phyloP scores from a whole-genome alignment of 495 filamentous ascomycete species.

The Xylaria palmicola region DNA sequence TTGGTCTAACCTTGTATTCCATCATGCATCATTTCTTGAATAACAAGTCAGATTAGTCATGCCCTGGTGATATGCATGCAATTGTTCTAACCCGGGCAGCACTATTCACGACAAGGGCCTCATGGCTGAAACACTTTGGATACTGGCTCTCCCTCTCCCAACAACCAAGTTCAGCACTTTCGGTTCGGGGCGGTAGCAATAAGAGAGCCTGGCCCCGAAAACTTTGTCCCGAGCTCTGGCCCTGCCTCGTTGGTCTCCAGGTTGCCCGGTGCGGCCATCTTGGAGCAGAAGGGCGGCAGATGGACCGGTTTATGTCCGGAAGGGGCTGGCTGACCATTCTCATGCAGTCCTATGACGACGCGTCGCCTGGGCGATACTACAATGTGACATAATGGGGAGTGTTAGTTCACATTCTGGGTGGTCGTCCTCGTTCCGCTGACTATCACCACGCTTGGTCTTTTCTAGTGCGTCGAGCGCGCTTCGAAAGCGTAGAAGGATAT shows the following conservation, averaged over 20 bases:
- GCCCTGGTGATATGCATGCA: neutral
- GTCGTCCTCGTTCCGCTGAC: constrained; percentile 46
- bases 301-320: constrained; percentile 53
- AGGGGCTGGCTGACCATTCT: constrained; percentile 51
- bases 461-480: constrained; percentile 48
- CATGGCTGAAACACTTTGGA: constrained; percentile 45
- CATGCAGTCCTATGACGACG: constrained; percentile 53
- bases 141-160: constrained; percentile 46
- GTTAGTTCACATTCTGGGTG: constrained; percentile 59
- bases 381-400: constrained; percentile 49
- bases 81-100: neutral
- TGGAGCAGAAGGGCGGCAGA: constrained; percentile 5
- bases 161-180: constrained; percentile 26
- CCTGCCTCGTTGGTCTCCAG: constrained; percentile 1
- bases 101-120: constrained; percentile 33
- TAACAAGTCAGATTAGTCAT: constrained; percentile 16
- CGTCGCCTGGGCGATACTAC: constrained; percentile 43
- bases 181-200: constrained; percentile 24
- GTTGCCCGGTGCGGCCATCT: constrained; percentile 4
- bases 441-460: constrained; percentile 51
- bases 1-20: constrained; percentile 44
- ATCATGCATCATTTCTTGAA: constrained; percentile 43
- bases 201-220: constrained; percentile 14
- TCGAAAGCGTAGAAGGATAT: constrained; percentile 29
- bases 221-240: neutral